Evolutionary conservation across 2,329 filamentous ascomycete genomes (phyloP), one percentile per base, ranked within the genome.

Genomic region (Colletotrichum sp.): DNA sequence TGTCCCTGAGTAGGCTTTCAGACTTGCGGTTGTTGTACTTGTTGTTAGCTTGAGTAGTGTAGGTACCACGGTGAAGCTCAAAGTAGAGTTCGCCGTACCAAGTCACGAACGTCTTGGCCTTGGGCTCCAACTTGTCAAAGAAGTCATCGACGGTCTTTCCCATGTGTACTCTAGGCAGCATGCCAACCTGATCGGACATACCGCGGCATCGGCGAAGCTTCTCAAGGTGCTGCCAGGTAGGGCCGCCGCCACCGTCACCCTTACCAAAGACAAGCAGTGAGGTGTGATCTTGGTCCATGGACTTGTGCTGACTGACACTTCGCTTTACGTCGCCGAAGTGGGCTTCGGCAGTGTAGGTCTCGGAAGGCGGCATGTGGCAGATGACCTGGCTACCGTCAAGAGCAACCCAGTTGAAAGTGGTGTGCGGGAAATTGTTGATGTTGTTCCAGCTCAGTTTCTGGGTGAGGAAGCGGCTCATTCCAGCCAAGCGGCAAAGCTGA

Each of bases 361-460:
- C 96, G 3, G 95, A 92, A 2, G 97, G 97, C 5, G 96, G 93
- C 97, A 99, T 99, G 82, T 99, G 97, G 84, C 96, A 99, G 77
- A 99, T 92, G 79, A 99, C 97, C 82, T 99, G 97, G 81, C 95
- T 98, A 74, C 97, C 96, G 84, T 99, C 97, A 16, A 98, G 91
- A 15, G 96, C 92, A 36, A 99, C 96, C 97, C 97, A 99, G 85
- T 98, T 98, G 89, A 99, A 99, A 0, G 97, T 99, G 8, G 97
- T 99, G 83, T 99, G 97, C 0, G 97, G 97, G 87, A 99, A 99
- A 82, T 95, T 98, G 87, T 99, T 99, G 90, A 99, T 99, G 84
- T 99, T 99, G 88, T 99, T 99, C 97, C 97, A 99, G 88, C 96
- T 99, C 76, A 99, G 89, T 87, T 99, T 99, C 85, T 99, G 97